Evolutionary conservation across 1,284 basidiomycete species (phyloP).

Genomic region (Ustilago trichophora): DNA sequence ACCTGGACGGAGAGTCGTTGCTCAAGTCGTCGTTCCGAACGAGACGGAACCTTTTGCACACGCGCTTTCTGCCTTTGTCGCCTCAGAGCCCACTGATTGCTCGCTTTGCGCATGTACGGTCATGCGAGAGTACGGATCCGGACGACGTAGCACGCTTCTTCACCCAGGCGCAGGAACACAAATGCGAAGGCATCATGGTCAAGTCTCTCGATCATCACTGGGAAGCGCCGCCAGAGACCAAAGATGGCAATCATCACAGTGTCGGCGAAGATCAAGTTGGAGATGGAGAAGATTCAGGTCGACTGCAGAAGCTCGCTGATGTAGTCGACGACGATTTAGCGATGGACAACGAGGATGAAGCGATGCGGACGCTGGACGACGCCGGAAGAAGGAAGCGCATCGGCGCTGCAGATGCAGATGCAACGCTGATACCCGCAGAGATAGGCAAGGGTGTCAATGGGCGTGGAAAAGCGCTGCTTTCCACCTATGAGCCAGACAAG

Average conservation of each 20-base stretch:
- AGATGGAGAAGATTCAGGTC: slow-evolving; percentile 5
- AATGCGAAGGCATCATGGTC: slow-evolving; percentile 92
- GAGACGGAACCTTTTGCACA: slow-evolving; percentile 75
- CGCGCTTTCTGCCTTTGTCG: slow-evolving; percentile 67
- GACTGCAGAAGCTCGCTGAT: slow-evolving; percentile 52
- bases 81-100: slow-evolving; percentile 71
- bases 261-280: slow-evolving; percentile 7
- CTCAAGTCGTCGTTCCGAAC: slow-evolving; percentile 78
- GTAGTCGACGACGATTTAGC: slow-evolving; percentile 54
- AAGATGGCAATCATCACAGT: slow-evolving; percentile 52
- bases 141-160: slow-evolving; percentile 80
- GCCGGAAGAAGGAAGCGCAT: not conserved
- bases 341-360: slow-evolving; percentile 51
- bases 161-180: slow-evolving; percentile 79
- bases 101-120: slow-evolving; percentile 79
- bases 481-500: slow-evolving; percentile 83
- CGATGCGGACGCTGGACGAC: slow-evolving; percentile 19
- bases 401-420: not conserved
- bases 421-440: slow-evolving; percentile 5
- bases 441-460: slow-evolving; percentile 56
- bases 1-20: slow-evolving; percentile 72
- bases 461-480: slow-evolving; percentile 77
- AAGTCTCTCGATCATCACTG: slow-evolving; percentile 73
- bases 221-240: slow-evolving; percentile 58
- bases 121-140: slow-evolving; percentile 76